Percentiles rank a stretch among this genome's conserved stretches.
Evolutionary conservation across 2,329 filamentous ascomycete species (phyloP).

Genomic region (Cylindrodendrum hubeiense): DNA sequence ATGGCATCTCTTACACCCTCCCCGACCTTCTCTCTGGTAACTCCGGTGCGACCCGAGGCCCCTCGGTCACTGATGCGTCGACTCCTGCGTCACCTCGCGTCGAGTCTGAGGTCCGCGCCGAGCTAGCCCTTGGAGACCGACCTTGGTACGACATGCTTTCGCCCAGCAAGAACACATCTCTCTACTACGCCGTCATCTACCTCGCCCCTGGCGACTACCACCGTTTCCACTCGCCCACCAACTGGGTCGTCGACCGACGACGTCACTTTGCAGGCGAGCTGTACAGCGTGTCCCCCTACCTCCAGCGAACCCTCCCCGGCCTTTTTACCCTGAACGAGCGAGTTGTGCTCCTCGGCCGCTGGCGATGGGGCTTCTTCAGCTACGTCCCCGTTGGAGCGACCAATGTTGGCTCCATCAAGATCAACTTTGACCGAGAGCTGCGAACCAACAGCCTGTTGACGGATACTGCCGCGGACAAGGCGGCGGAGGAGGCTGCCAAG

Average conservation of each 20-base stretch:
- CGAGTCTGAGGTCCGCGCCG: slow-evolving; percentile 85
- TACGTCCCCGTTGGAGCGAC: slow-evolving; percentile 97
- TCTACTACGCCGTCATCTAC: slow-evolving; percentile 97
- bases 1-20: slow-evolving; percentile 95
- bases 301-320: slow-evolving; percentile 91
- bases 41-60: slow-evolving; percentile 55
- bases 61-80: slow-evolving; percentile 79
- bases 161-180: slow-evolving; percentile 72
- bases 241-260: slow-evolving; percentile 94
- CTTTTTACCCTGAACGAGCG: slow-evolving; percentile 98
- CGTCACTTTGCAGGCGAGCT: slow-evolving; percentile 98
- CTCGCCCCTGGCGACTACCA: slow-evolving; percentile 98
- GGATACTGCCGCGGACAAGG: slow-evolving; percentile 90
- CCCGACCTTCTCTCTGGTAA: slow-evolving; percentile 88
- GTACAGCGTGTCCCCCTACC: slow-evolving; percentile 93
- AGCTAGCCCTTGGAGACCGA: slow-evolving; percentile 79
- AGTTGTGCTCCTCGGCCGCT: slow-evolving; percentile 91
- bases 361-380: slow-evolving; percentile 98
- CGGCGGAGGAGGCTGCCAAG: slow-evolving; percentile 81
- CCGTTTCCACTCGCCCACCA: slow-evolving; percentile 94
- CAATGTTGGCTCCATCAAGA: slow-evolving; percentile 95
- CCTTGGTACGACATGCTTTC: slow-evolving; percentile 79
- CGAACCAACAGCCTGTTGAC: slow-evolving; percentile 93
- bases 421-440: slow-evolving; percentile 96
- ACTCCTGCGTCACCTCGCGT: slow-evolving; percentile 73